These are phyloP conservation scores for Royoungia palumana DNA, from an alignment of 768 basidiomycete genomes.

Conservation along the genomic window DNA sequence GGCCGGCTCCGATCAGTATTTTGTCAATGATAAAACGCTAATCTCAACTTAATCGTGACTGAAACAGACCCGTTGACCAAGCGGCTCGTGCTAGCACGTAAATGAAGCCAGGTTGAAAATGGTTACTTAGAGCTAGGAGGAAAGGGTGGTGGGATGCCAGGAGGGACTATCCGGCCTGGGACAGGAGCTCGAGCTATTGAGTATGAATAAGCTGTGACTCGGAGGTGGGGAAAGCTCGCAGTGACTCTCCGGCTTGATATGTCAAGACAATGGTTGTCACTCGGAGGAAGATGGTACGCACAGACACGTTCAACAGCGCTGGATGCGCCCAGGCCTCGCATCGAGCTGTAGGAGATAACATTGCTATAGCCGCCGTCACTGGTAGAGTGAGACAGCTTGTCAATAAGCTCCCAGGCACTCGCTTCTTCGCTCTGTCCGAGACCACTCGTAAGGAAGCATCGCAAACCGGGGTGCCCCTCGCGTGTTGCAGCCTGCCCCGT, in stretches of 20 bases:
- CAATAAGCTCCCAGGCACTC: slow-evolving; percentile 74
- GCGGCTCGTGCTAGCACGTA: no score
- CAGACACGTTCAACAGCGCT: slow-evolving; percentile 74
- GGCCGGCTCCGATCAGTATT: no score
- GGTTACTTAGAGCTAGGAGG: no score
- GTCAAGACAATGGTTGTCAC: slow-evolving; percentile 72
- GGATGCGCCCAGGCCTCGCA: slow-evolving; percentile 61
- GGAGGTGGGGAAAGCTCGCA: no score
- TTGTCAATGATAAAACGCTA: no score
- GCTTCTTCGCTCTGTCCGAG: slow-evolving; percentile 77
- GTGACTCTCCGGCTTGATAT: slow-evolving; percentile 77
- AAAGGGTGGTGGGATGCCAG: no score
- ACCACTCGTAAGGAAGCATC: slow-evolving; percentile 74
- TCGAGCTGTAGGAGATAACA: slow-evolving; percentile 51
- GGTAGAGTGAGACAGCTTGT: slow-evolving; percentile 69
- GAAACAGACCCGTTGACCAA: no score
- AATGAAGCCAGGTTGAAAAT: no score
- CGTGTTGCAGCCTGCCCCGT: slow-evolving; percentile 63
- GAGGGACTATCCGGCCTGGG: no score
- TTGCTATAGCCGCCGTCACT: slow-evolving; percentile 36
- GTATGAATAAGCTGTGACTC: no score
- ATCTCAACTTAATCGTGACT: no score
- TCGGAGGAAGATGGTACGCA: slow-evolving; percentile 55
- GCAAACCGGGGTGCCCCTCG: slow-evolving; percentile 71
- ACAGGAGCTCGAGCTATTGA: no score